Conservation (phyloP, 306 rosid genomes). For the Corylus americana region DNA sequence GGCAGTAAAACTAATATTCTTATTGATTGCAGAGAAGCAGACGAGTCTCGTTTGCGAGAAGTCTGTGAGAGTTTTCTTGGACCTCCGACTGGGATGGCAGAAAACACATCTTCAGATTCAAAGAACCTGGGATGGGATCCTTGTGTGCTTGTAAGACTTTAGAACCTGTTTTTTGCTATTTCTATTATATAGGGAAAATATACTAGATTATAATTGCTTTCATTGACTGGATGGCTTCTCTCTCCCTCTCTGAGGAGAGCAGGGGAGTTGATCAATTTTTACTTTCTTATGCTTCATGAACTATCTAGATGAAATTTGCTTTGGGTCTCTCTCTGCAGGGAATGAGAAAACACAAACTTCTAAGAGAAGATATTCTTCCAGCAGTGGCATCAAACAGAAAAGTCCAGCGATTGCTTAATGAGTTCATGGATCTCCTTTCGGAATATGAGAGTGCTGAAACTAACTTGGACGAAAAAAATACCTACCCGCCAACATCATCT, state of each 20-base stretch:
- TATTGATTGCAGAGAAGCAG: constrained; percentile 86
- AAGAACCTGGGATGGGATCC: constrained; percentile 89
- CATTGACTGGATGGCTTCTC: neutral
- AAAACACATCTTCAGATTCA: constrained; percentile 48
- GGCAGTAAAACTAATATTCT: neutral
- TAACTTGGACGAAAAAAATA: constrained; percentile 40
- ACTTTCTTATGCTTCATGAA: neutral
- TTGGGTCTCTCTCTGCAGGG: constrained; percentile 55
- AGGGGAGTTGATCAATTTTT: neutral
- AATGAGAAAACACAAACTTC: constrained; percentile 87
- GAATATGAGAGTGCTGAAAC: constrained; percentile 62
- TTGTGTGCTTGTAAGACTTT: constrained; percentile 73
- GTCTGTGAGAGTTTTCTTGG: constrained; percentile 96
- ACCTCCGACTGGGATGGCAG: constrained; percentile 96
- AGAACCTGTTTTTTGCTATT: neutral
- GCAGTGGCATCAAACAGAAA: constrained; percentile 97
- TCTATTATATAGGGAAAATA: neutral
- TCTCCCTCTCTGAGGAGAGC: neutral
- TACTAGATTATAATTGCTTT: neutral
- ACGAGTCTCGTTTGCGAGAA: constrained; percentile 91
- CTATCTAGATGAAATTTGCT: neutral
- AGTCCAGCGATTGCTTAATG: constrained; percentile 93
- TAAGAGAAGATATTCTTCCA: constrained; percentile 92
- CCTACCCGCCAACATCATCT: constrained; percentile 28
- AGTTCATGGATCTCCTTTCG: constrained; percentile 86